A percentile compares a stretch with the other conserved stretches of the same genome.
phyloP scores from a whole-genome alignment of 2,329 filamentous ascomycete species.

The Aspergillus ustus region DNA sequence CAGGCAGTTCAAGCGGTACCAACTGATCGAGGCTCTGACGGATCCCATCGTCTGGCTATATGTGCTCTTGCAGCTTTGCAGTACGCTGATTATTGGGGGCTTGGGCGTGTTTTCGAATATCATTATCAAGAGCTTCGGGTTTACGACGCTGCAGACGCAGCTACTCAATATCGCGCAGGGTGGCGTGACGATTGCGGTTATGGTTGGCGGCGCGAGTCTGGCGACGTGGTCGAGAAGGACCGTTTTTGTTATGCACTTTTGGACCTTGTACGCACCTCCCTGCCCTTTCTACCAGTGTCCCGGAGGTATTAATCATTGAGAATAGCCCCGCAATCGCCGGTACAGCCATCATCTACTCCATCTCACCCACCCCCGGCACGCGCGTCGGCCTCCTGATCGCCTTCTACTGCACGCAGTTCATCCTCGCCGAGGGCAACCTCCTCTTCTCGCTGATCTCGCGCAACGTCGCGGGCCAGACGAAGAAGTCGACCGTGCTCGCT shows the following conservation, averaged over 20 bases:
- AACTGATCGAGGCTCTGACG: slow-evolving; percentile 52
- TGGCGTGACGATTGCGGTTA: slow-evolving; percentile 70
- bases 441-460: slow-evolving; percentile 53
- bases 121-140: slow-evolving; percentile 69
- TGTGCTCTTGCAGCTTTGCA: slow-evolving; percentile 22
- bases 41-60: slow-evolving; percentile 26
- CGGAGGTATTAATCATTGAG: slow-evolving; percentile 27
- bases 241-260: slow-evolving; percentile 14
- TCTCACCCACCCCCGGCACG: slow-evolving; percentile 58
- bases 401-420: slow-evolving; percentile 74
- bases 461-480: slow-evolving; percentile 72
- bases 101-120: slow-evolving; percentile 50
- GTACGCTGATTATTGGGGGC: slow-evolving; percentile 34
- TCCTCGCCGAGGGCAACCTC: slow-evolving; percentile 67
- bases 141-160: slow-evolving; percentile 67
- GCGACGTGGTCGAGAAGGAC: slow-evolving; percentile 66
- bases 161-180: slow-evolving; percentile 73
- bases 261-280: neutral
- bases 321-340: slow-evolving; percentile 69
- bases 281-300: neutral
- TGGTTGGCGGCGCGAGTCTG: slow-evolving; percentile 67
- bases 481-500: slow-evolving; percentile 67
- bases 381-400: slow-evolving; percentile 68
- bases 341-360: slow-evolving; percentile 69
- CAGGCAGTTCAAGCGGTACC: slow-evolving; percentile 53